Percentiles rank a stretch among this genome's conserved stretches.
Conservation (phyloP, 2,329 filamentous ascomycete species). For the Hypoxylon rubiginosum region DNA sequence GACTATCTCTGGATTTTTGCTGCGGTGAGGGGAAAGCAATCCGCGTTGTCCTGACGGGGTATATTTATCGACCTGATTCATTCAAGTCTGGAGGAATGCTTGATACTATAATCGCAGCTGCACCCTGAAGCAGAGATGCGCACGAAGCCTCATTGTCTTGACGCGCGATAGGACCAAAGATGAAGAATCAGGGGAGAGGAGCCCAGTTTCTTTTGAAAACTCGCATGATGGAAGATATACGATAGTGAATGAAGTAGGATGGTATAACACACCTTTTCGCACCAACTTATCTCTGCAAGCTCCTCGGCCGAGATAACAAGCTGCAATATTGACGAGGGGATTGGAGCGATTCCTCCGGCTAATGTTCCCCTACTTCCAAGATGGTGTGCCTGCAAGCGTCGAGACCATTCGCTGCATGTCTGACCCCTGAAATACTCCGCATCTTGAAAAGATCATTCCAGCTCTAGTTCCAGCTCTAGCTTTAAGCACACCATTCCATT, state of each 20-base stretch:
- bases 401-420: slow-evolving; percentile 21
- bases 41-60: neutral
- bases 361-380: slow-evolving; percentile 7
- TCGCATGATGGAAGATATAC: neutral
- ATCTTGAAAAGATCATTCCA: slow-evolving; percentile 6
- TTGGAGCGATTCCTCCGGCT: slow-evolving; percentile 22
- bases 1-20: slow-evolving; percentile 4
- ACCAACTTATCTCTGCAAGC: slow-evolving; percentile 6
- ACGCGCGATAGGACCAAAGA: neutral
- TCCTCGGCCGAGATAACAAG: slow-evolving; percentile 17
- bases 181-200: neutral
- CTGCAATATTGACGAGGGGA: slow-evolving; percentile 4
- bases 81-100: neutral
- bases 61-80: slow-evolving; percentile 1
- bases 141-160: slow-evolving; percentile 11
- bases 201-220: neutral
- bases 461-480: neutral
- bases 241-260: neutral
- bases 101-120: slow-evolving; percentile 7
- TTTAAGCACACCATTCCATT: slow-evolving; percentile 2
- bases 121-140: neutral
- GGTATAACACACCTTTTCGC: slow-evolving; percentile 8
- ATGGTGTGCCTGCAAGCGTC: slow-evolving; percentile 12
- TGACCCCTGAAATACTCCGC: slow-evolving; percentile 15
- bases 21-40: slow-evolving; percentile 1